Conservation (phyloP, 495 filamentous ascomycete genomes). For the Staphylotrichum longicolle region DNA sequence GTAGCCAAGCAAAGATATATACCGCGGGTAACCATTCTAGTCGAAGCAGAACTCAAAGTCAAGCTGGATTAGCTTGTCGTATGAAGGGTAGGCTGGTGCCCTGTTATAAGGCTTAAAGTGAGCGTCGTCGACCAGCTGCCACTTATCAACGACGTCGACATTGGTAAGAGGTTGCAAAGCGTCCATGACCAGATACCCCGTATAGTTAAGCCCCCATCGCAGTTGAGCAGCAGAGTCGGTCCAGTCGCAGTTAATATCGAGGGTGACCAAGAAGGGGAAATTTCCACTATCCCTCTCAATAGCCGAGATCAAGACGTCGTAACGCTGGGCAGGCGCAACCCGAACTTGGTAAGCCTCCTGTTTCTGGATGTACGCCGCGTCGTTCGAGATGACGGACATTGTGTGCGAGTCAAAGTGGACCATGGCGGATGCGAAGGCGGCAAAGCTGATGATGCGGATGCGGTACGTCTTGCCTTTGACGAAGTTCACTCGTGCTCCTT, state of each 20-base stretch:
- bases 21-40: slow-evolving; percentile 61
- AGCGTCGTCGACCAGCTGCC: slow-evolving; percentile 64
- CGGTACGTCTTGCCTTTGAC: slow-evolving; percentile 72
- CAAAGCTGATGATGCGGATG: too few species aligned
- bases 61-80: slow-evolving; percentile 56
- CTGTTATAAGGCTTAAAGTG: slow-evolving; percentile 57
- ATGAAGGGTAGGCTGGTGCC: slow-evolving; percentile 43
- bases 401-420: slow-evolving; percentile 64
- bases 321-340: slow-evolving; percentile 62
- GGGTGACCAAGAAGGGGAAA: slow-evolving; percentile 54
- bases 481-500: slow-evolving; percentile 56
- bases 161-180: slow-evolving; percentile 46
- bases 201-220: slow-evolving; percentile 42
- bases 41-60: slow-evolving; percentile 60
- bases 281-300: slow-evolving; percentile 46
- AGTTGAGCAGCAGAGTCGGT: slow-evolving; percentile 31
- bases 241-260: slow-evolving; percentile 50
- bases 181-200: slow-evolving; percentile 67
- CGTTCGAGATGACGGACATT: slow-evolving; percentile 57
- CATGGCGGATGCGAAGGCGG: slow-evolving; percentile 53
- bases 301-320: slow-evolving; percentile 53
- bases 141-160: slow-evolving; percentile 48
- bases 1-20: not conserved
- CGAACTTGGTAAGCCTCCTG: slow-evolving; percentile 38
- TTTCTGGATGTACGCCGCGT: slow-evolving; percentile 42